phyloP scores from a whole-genome alignment of 2,329 filamentous ascomycete species.

The Didymella pinodella region DNA sequence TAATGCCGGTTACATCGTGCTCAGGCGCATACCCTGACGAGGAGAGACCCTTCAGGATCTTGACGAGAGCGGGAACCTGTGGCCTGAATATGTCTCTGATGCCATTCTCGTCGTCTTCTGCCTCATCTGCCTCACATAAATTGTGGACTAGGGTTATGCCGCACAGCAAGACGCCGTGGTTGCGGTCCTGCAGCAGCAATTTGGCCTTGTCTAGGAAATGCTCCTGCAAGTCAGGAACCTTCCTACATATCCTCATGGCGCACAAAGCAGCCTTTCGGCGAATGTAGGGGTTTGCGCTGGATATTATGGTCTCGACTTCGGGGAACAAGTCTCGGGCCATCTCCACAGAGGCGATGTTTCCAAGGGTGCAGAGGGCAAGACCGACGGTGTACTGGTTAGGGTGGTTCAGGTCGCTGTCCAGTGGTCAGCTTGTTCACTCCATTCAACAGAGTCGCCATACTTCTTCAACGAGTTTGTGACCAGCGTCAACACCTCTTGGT shows the following conservation, averaged over 20 bases:
- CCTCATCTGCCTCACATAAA: slow-evolving; percentile 93
- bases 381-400: slow-evolving; percentile 99
- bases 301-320: slow-evolving; percentile 90
- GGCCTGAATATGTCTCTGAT: slow-evolving; percentile 91
- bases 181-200: slow-evolving; percentile 85
- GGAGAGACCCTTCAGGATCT: slow-evolving; percentile 88
- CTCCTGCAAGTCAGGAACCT: slow-evolving; percentile 95
- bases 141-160: slow-evolving; percentile 90
- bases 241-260: slow-evolving; percentile 97
- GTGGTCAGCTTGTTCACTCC: slow-evolving; percentile 24
- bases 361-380: slow-evolving; percentile 91
- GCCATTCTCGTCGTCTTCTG: slow-evolving; percentile 86
- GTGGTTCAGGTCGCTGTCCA: slow-evolving; percentile 84
- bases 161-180: slow-evolving; percentile 93
- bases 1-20: slow-evolving; percentile 97
- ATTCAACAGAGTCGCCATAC: slow-evolving; percentile 59
- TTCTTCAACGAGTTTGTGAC: slow-evolving; percentile 99
- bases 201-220: slow-evolving; percentile 96
- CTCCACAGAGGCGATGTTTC: slow-evolving; percentile 96
- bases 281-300: slow-evolving; percentile 97
- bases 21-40: slow-evolving; percentile 97
- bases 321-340: slow-evolving; percentile 98
- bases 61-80: slow-evolving; percentile 83
- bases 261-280: slow-evolving; percentile 96
- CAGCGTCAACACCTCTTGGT: slow-evolving; percentile 95